Evolutionary conservation across 164 flowering plant species (phyloP).

Genomic region (Berberis thunbergii): DNA sequence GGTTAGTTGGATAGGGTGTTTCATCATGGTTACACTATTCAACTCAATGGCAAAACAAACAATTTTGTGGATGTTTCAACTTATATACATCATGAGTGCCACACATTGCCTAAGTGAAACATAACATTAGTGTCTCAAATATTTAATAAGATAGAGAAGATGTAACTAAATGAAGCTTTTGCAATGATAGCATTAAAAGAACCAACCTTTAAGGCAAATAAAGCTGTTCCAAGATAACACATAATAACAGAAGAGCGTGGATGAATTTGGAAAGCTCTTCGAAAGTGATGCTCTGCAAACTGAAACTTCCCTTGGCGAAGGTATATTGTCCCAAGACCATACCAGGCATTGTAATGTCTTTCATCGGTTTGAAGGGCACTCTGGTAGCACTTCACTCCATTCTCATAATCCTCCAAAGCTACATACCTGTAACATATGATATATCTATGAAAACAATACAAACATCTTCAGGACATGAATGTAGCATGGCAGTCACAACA

Average conservation of each 20-base stretch:
- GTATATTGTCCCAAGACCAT: constrained; percentile 92
- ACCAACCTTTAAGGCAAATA: constrained; percentile 76
- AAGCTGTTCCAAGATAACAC: constrained; percentile 94
- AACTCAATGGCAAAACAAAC: too few species aligned
- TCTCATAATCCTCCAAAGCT: constrained; percentile 89
- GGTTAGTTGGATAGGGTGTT: too few species aligned
- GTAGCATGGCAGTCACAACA: not conserved
- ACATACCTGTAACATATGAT: constrained; percentile 47
- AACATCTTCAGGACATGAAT: not conserved
- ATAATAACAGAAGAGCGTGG: constrained; percentile 90
- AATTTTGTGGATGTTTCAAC: too few species aligned
- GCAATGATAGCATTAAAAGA: not conserved
- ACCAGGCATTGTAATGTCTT: constrained; percentile 95
- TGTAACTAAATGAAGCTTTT: too few species aligned
- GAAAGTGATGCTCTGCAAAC: constrained; percentile 91
- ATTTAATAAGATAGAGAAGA: too few species aligned
- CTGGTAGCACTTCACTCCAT: constrained; percentile 86
- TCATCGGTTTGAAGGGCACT: constrained; percentile 73
- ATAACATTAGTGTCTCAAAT: too few species aligned
- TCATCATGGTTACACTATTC: too few species aligned
- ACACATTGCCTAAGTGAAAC: too few species aligned
- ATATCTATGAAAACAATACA: not conserved
- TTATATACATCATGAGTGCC: too few species aligned
- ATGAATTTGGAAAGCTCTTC: constrained; percentile 79
- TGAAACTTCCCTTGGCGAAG: constrained; percentile 94